phyloP scores from a whole-genome alignment of 2,329 filamentous ascomycete species.

The Penicillium psychrosexuale region DNA sequence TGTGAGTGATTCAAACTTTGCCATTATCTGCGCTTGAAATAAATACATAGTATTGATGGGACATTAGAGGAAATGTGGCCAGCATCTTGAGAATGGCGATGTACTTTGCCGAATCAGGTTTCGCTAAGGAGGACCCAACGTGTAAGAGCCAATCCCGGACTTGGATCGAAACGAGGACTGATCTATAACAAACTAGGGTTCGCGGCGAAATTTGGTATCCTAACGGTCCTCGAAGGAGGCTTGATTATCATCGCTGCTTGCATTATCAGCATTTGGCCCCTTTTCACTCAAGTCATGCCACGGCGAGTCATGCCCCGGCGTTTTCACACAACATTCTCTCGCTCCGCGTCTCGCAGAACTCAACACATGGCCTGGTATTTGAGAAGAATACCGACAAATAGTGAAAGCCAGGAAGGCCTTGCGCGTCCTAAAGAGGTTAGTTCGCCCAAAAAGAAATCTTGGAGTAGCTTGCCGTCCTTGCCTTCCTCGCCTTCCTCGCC shows the following conservation, averaged over 20 bases:
- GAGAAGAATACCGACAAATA: not conserved
- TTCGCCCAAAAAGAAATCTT: not conserved
- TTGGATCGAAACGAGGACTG: not conserved
- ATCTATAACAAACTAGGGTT: constrained; percentile 6
- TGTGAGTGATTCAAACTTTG: constrained; percentile 10
- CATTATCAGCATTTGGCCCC: constrained; percentile 17
- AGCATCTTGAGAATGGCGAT: constrained; percentile 16
- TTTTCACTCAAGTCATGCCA: constrained; percentile 13
- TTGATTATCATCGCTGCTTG: constrained; percentile 18
- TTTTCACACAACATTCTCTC: not conserved
- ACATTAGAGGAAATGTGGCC: constrained; percentile 13
- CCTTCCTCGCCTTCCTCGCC: constrained; percentile 14
- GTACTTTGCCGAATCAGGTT: constrained; percentile 7
- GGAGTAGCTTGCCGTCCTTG: not conserved
- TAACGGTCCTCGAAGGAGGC: constrained; percentile 12
- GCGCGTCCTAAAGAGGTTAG: not conserved
- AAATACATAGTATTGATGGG: not conserved
- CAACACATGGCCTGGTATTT: constrained; percentile 15
- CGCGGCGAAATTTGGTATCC: constrained; percentile 11
- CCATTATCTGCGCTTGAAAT: not conserved
- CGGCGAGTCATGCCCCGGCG: constrained; percentile 1
- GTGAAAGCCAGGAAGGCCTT: not conserved
- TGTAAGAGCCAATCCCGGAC: constrained; percentile 7
- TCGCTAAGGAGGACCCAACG: constrained; percentile 10
- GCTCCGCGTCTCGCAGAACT: not conserved